These are phyloP conservation scores for Urtica urens DNA, from an alignment of 306 rosid genomes.

Conservation along the genomic window DNA sequence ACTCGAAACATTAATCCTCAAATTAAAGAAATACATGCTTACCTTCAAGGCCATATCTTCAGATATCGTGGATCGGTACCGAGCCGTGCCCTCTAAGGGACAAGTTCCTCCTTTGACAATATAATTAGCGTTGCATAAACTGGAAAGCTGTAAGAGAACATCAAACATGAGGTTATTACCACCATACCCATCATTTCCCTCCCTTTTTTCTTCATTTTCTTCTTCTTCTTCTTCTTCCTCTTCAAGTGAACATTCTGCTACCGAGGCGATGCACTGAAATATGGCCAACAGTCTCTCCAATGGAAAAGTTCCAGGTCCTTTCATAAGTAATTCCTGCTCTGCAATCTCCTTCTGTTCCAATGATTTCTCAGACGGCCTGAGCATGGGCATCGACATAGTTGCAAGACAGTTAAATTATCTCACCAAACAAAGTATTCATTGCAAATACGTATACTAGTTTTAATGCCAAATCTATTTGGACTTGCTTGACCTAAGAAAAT, in stretches of 20 bases:
- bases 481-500: too few species aligned
- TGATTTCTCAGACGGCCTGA: constrained; percentile 52
- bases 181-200: constrained; percentile 25
- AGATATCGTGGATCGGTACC: constrained; percentile 64
- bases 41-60: constrained; percentile 79
- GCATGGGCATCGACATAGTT: constrained; percentile 15
- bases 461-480: too few species aligned
- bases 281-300: constrained; percentile 88
- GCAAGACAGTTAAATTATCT: too few species aligned
- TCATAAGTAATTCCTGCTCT: constrained; percentile 70
- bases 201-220: constrained; percentile 40
- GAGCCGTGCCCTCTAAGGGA: constrained; percentile 72
- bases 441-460: too few species aligned
- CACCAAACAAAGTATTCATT: too few species aligned
- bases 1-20: background rate
- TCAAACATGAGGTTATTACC: constrained; percentile 60
- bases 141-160: constrained; percentile 71
- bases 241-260: constrained; percentile 41
- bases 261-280: constrained; percentile 76
- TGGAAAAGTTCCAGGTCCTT: constrained; percentile 96
- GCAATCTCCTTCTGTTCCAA: constrained; percentile 59
- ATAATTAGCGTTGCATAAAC: constrained; percentile 81
- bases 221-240: constrained; percentile 36
- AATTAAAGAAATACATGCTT: constrained; percentile 1
- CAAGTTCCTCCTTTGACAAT: constrained; percentile 78